phyloP scores from a whole-genome alignment of 306 rosid genomes.

The Corylus heterophylla region DNA sequence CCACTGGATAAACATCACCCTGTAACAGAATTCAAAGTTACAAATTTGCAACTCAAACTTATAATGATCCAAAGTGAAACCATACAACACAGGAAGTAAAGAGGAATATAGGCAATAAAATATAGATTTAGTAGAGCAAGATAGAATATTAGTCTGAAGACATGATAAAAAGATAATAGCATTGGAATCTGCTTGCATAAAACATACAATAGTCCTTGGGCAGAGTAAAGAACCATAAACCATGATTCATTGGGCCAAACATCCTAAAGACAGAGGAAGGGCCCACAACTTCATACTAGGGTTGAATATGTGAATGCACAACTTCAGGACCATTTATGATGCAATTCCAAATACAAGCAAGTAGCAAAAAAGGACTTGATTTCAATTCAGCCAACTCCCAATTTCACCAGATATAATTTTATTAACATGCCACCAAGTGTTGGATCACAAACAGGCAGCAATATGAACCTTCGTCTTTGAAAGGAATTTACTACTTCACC shows the following conservation, averaged over 20 bases:
- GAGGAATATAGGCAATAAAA: neutral
- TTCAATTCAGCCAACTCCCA: neutral
- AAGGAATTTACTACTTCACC: neutral
- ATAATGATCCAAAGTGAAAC: neutral
- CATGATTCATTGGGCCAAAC: neutral
- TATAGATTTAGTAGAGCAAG: neutral
- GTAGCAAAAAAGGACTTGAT: neutral
- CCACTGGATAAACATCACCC: constrained; percentile 70
- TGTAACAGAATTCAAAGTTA: constrained; percentile 20
- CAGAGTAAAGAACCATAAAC: neutral
- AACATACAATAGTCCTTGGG: neutral
- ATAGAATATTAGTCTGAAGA: neutral
- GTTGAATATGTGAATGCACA: neutral
- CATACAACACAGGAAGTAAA: neutral
- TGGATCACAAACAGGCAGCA: neutral
- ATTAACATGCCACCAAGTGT: neutral
- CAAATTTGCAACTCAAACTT: neutral
- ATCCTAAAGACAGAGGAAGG: neutral
- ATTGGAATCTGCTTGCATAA: neutral
- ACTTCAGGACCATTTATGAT: neutral
- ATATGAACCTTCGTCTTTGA: neutral
- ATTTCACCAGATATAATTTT: neutral
- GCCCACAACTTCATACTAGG: neutral
- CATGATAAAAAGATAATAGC: neutral
- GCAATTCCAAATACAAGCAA: neutral